Percentiles rank a stretch among this genome's conserved stretches.
phyloP scores from a whole-genome alignment of 2,329 filamentous ascomycete genomes.

The Chrysoporthe cubensis region DNA sequence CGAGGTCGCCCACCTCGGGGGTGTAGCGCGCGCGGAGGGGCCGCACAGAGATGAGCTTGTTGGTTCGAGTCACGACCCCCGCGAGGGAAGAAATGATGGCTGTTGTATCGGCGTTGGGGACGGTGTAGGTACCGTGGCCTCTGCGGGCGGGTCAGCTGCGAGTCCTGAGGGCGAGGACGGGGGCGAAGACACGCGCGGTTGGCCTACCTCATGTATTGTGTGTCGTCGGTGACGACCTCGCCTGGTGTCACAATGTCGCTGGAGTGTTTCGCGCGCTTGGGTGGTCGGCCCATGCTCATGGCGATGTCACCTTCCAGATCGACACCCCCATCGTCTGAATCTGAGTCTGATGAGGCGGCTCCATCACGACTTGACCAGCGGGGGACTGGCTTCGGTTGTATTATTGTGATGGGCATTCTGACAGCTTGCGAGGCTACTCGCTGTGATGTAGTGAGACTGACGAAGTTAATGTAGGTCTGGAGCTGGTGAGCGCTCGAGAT shows the following conservation, averaged over 20 bases:
- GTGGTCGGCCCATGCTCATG: constrained; percentile 42
- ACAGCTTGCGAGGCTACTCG: neutral
- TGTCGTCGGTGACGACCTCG: constrained; percentile 82
- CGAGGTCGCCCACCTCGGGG: constrained; percentile 93
- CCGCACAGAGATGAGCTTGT: constrained; percentile 92
- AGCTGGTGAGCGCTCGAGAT: neutral
- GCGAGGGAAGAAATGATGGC: constrained; percentile 89
- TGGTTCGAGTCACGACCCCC: constrained; percentile 88
- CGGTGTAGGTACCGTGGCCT: constrained; percentile 84
- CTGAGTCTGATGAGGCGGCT: constrained; percentile 36
- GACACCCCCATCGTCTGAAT: constrained; percentile 40
- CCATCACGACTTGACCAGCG: constrained; percentile 16
- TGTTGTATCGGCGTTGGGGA: constrained; percentile 59
- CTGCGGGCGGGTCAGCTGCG: constrained; percentile 44
- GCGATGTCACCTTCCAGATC: constrained; percentile 50
- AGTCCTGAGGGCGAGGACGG: neutral
- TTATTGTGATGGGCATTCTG: constrained; percentile 39
- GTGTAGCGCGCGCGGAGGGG: constrained; percentile 91
- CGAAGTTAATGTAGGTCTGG: neutral
- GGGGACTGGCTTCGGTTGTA: constrained; percentile 34
- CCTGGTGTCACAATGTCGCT: constrained; percentile 80
- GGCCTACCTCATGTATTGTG: constrained; percentile 89
- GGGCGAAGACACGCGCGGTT: neutral
- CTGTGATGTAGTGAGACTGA: neutral
- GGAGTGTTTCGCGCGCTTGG: constrained; percentile 43